Conservation (phyloP, 2,329 filamentous ascomycete species). For the Chrysosporium queenslandicum region DNA sequence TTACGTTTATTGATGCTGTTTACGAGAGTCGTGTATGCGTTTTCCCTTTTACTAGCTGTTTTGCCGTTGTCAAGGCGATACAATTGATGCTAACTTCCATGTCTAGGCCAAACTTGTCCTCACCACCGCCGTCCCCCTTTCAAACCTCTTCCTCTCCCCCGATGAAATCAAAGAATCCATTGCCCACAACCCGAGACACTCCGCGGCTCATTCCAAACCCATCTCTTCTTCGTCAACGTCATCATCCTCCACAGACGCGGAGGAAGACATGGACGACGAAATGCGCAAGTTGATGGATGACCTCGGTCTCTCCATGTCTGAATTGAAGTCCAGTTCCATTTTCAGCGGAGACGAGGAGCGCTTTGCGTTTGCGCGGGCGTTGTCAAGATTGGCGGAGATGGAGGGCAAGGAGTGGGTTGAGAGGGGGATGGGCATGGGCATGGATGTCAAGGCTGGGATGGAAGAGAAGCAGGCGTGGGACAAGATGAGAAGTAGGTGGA, state of each 20-base stretch:
- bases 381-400: constrained; percentile 84
- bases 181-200: constrained; percentile 18
- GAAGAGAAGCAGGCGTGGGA: constrained; percentile 41
- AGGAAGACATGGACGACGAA: constrained; percentile 27
- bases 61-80: too few relatives aligned
- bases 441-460: constrained; percentile 36
- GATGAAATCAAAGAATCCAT: constrained; percentile 55
- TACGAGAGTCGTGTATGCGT: constrained; percentile 59
- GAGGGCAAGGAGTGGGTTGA: constrained; percentile 92
- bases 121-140: constrained; percentile 75
- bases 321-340: constrained; percentile 73
- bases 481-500: constrained; percentile 41
- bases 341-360: constrained; percentile 94
- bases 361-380: constrained; percentile 85
- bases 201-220: constrained; percentile 17
- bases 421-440: constrained; percentile 49
- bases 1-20: constrained; percentile 93
- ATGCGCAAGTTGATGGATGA: constrained; percentile 82
- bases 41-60: not conserved
- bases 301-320: constrained; percentile 70
- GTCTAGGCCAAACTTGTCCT: constrained; percentile 86
- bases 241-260: not conserved
- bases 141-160: constrained; percentile 72
- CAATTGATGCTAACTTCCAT: not conserved
- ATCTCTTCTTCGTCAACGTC: not conserved